These are phyloP conservation scores for Choricystis sp. DNA, from an alignment of 139 green algal genomes.

Conservation along the genomic window DNA sequence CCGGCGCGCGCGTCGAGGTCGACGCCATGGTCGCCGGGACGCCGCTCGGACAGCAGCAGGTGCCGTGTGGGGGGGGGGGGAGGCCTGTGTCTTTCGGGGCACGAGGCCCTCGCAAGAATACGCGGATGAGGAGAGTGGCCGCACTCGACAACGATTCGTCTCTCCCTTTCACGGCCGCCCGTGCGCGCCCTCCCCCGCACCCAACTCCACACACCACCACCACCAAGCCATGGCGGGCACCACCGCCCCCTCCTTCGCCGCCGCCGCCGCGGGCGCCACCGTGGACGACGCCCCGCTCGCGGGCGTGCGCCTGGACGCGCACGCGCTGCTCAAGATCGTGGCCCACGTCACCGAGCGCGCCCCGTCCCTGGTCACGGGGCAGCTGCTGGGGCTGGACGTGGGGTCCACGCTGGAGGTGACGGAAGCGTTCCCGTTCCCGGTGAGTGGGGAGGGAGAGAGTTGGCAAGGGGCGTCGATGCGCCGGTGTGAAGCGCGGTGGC, in stretches of 20 bases:
- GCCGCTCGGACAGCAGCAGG: no score
- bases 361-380: slow-evolving; percentile 74
- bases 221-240: no score
- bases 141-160: no score
- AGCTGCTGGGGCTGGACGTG: slow-evolving; percentile 94
- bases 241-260: background rate
- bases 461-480: background rate
- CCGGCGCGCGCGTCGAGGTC: no score
- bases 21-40: no score
- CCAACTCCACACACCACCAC: background rate
- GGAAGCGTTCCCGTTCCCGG: slow-evolving; percentile 94
- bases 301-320: slow-evolving; percentile 56
- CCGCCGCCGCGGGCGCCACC: background rate
- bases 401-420: slow-evolving; percentile 90
- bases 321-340: slow-evolving; percentile 82
- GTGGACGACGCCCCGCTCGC: slow-evolving; percentile 18
- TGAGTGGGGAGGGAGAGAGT: slow-evolving; percentile 18
- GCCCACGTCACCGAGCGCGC: slow-evolving; percentile 73
- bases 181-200: no score
- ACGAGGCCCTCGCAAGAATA: no score
- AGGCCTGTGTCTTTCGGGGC: no score
- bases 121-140: no score
- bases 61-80: no score
- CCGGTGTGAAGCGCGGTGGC: no score
- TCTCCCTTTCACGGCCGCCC: no score